Percentiles rank a stretch among this genome's conserved stretches.
These are phyloP conservation scores for Pythium dissotocum DNA, from an alignment of 352 stramenopile species.

Conservation along the genomic window DNA sequence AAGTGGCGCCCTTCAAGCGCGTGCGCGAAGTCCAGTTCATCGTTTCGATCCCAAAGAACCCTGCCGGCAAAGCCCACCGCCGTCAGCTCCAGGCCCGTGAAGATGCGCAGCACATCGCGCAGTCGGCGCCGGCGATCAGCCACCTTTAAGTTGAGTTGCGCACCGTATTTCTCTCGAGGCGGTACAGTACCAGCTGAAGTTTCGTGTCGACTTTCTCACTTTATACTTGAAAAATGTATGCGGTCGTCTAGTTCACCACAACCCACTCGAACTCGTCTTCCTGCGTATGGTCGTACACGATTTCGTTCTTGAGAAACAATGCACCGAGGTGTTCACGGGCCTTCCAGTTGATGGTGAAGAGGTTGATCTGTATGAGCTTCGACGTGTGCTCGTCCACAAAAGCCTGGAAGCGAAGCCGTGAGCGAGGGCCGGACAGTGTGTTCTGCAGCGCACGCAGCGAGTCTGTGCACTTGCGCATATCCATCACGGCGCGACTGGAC, in stretches of 20 bases:
- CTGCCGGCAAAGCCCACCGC: conserved; percentile 91
- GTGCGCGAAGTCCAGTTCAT: conserved; percentile 78
- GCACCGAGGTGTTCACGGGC: conserved; percentile 8
- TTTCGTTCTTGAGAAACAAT: conserved; percentile 19
- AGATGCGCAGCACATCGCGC: background rate
- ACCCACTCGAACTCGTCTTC: conserved; percentile 22
- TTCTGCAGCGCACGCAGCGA: conserved; percentile 8
- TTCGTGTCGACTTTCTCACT: conserved; percentile 1
- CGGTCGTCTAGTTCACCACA: conserved; percentile 13
- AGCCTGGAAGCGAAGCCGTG: conserved; percentile 18
- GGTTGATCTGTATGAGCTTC: conserved; percentile 21
- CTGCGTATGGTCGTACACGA: conserved; percentile 17
- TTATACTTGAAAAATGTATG: conserved; percentile 2
- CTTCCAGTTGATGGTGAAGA: conserved; percentile 22
- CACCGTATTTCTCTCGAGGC: background rate
- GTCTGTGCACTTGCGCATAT: conserved; percentile 14
- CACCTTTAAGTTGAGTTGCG: background rate
- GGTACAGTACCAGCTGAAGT: background rate
- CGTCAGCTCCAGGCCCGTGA: conserved; percentile 54
- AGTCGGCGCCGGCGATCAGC: background rate
- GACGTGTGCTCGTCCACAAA: conserved; percentile 19
- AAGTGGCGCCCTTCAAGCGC: conserved; percentile 75
- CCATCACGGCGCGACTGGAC: background rate
- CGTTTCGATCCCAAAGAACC: conserved; percentile 87
- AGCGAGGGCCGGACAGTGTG: background rate